Evolutionary conservation across 2,329 filamentous ascomycete genomes (phyloP), one percentile per base, ranked within the genome.

Genomic region (Amphichorda felina): DNA sequence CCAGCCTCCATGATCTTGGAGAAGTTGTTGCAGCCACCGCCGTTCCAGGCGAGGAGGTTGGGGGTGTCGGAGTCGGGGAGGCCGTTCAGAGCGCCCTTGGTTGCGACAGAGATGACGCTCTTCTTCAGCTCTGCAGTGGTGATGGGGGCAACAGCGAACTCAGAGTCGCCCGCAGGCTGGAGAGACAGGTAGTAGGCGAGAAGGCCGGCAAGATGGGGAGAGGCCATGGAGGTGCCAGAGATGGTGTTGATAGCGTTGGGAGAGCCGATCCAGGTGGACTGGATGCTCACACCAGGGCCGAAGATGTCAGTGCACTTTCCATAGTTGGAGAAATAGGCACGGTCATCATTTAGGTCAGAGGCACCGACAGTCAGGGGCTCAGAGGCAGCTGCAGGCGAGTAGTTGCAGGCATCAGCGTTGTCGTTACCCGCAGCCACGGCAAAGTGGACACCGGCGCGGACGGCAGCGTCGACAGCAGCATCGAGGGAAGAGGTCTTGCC

Each of bases 251-350:
- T 77, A 54, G 91, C 89, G 54, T 89, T 80, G 64, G 91, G 83
- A 76, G 82, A 89, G 58, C 93, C 91, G 52, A 94, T 94, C 91
- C 91, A 98, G 60, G 91, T 96, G 46, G 91, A 98, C 51, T 85
- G 76, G 53, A 98, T 94, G 79, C 87, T 94, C 53, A 95, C 74
- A 55, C 91, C 91, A 41, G 91, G 91, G 44, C 88, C 91, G 54
- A 98, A 98, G 72, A 98, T 94, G 65, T 98, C 91, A 60, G 89
- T 94, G 76, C 91, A 98, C 74, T 89, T 91, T 62, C 91, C 91
- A 63, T 80, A 96, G 83, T 98, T 98, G 77, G 93, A 98, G 79
- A 98, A 98, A 77, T 96, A 98, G 46, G 91, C 91, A 65, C 91
- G 89, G 72, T 86, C 85, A 57, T 98, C 91, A 53, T 82, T 77